Conservation (phyloP, 1,139 yeast genomes). For the Saccharomyces pastorianus region DNA sequence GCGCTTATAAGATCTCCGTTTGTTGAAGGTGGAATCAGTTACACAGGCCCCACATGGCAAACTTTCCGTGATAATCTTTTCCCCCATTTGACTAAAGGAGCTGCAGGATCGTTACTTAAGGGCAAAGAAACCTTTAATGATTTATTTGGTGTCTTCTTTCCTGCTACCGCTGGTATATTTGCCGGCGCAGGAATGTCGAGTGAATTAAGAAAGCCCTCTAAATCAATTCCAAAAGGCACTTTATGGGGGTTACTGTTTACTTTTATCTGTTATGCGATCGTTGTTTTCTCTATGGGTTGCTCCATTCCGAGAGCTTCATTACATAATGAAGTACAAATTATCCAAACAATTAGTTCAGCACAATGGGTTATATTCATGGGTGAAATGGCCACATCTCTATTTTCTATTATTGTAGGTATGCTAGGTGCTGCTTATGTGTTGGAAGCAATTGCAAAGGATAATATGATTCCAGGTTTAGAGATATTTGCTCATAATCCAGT, state of each 20-base stretch:
- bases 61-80: constrained; percentile 58
- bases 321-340: constrained; percentile 68
- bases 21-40: constrained; percentile 41
- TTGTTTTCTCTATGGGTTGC: constrained; percentile 69
- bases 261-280: constrained; percentile 62
- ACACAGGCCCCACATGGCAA: constrained; percentile 66
- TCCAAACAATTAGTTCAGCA: constrained; percentile 69
- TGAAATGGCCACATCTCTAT: constrained; percentile 83
- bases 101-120: constrained; percentile 75
- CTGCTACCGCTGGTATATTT: constrained; percentile 97
- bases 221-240: constrained; percentile 85
- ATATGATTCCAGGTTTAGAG: constrained; percentile 67
- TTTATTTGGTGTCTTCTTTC: constrained; percentile 89
- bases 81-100: constrained; percentile 79
- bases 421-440: constrained; percentile 89
- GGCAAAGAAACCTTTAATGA: constrained; percentile 69
- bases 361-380: constrained; percentile 74
- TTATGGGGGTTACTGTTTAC: constrained; percentile 71
- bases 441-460: constrained; percentile 85
- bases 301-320: constrained; percentile 73
- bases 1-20: constrained; percentile 55
- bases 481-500: constrained; percentile 55
- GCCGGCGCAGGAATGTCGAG: constrained; percentile 99
- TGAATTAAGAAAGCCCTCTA: constrained; percentile 77
- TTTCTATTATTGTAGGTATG: constrained; percentile 88